phyloP scores from a whole-genome alignment of 257 asterid genomes.

The Handroanthus guayacan region DNA sequence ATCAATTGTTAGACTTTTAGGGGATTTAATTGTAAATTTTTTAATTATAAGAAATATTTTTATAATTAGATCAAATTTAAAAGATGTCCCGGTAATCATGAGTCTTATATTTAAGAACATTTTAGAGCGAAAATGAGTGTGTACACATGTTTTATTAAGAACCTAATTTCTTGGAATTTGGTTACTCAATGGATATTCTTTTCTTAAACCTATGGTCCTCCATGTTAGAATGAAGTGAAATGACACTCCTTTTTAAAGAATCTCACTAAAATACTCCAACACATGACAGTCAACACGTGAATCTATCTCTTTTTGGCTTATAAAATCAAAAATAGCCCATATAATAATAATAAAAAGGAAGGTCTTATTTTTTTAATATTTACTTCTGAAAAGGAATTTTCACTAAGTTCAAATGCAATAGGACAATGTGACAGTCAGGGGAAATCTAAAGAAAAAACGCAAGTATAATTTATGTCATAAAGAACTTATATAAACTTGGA shows the following conservation, averaged over 20 bases:
- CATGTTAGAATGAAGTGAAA: conserved; percentile 35
- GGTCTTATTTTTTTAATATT: conserved; percentile 6
- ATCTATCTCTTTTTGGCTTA: conserved; percentile 30
- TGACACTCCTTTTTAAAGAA: conserved; percentile 29
- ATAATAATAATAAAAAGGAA: neutral
- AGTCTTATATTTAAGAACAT: too few relatives aligned
- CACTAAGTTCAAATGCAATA: conserved; percentile 40
- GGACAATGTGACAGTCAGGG: conserved; percentile 38
- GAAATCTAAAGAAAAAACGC: conserved; percentile 18
- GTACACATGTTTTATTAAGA: neutral
- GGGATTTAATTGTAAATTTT: too few relatives aligned
- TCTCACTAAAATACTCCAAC: conserved; percentile 45
- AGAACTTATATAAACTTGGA: neutral
- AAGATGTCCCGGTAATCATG: too few relatives aligned
- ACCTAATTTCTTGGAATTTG: conserved; percentile 10
- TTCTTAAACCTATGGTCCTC: conserved; percentile 40
- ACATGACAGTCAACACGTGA: conserved; percentile 50
- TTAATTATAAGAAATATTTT: too few relatives aligned
- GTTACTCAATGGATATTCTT: conserved; percentile 23
- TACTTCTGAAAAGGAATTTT: conserved; percentile 9
- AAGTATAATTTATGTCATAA: neutral
- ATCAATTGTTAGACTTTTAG: too few relatives aligned
- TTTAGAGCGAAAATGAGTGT: too few relatives aligned
- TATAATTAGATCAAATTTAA: too few relatives aligned
- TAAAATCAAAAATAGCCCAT: neutral